Percentiles rank a stretch among this genome's conserved stretches.
phyloP scores from a whole-genome alignment of 2,329 filamentous ascomycete species.

The Calonectria naviculata region DNA sequence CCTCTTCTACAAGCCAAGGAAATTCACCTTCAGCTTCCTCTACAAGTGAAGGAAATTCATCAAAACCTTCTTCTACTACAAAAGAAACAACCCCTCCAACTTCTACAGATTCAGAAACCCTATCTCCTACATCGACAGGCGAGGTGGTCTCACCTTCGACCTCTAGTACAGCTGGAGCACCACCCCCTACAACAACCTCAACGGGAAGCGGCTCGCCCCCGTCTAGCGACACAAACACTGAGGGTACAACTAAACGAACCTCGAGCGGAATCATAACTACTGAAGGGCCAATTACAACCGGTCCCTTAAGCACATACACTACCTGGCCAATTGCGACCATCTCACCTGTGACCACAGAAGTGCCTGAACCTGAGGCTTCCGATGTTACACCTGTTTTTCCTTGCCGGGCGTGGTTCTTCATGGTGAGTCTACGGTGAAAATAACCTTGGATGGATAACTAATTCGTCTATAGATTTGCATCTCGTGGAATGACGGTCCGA shows the following conservation, averaged over 20 bases:
- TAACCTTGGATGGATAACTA: neutral
- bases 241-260: too few relatives aligned
- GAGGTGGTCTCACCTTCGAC: too few relatives aligned
- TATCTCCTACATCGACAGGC: too few relatives aligned
- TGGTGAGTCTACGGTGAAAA: conserved; percentile 11
- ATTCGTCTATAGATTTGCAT: conserved; percentile 16
- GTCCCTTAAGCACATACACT: conserved; percentile 17
- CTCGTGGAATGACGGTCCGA: conserved; percentile 4
- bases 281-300: neutral
- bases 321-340: conserved; percentile 19
- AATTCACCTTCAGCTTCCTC: neutral
- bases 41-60: neutral
- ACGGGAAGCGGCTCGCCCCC: neutral
- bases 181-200: neutral
- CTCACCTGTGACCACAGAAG: conserved; percentile 9
- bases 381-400: conserved; percentile 9
- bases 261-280: neutral
- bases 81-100: neutral
- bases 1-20: neutral
- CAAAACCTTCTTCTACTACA: too few relatives aligned
- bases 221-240: too few relatives aligned
- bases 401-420: conserved; percentile 21
- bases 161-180: too few relatives aligned
- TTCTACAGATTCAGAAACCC: too few relatives aligned
- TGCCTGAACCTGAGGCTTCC: neutral